phyloP scores from a whole-genome alignment of 148 eudicot genomes.

The Arbutus unedo region DNA sequence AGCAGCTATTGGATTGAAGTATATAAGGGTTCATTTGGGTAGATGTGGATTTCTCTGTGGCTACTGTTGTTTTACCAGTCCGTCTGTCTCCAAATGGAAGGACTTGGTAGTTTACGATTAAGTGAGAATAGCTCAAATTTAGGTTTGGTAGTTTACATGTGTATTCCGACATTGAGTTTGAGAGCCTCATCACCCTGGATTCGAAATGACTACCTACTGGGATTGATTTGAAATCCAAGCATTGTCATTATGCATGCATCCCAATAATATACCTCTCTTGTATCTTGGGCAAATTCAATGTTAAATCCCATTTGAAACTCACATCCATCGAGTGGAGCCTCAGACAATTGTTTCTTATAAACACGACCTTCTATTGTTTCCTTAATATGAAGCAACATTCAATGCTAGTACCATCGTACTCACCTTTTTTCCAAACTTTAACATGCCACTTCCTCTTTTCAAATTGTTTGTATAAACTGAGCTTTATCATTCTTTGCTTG shows the following conservation, averaged over 20 bases:
- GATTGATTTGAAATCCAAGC: neutral
- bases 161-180: neutral
- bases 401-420: too few relatives aligned
- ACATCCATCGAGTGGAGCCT: neutral
- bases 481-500: slow-evolving; percentile 2
- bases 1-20: neutral
- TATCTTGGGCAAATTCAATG: neutral
- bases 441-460: neutral
- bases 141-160: neutral
- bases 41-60: neutral
- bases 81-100: neutral
- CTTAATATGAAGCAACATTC: neutral
- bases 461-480: neutral
- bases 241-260: neutral
- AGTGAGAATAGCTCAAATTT: neutral
- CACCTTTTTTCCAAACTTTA: too few relatives aligned
- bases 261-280: too few relatives aligned
- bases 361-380: neutral
- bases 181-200: neutral
- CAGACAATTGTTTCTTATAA: neutral
- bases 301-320: neutral
- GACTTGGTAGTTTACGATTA: neutral
- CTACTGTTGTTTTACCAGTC: neutral
- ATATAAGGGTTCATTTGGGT: neutral
- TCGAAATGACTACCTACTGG: neutral